Evolutionary conservation across 176 grass and related monocot species (phyloP).

Genomic region (Zoysia japonica): DNA sequence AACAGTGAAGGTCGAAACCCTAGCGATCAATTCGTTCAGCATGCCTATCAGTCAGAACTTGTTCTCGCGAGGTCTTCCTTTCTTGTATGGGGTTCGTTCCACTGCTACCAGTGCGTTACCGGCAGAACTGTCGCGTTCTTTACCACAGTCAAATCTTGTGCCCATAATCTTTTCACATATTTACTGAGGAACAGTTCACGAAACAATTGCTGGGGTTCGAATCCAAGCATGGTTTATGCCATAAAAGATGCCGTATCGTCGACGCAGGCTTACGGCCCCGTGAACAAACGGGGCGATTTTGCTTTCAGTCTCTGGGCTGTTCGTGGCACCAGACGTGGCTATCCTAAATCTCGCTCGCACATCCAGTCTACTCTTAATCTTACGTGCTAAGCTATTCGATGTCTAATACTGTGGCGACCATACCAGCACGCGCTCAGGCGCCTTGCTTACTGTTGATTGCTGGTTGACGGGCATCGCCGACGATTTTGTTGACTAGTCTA

Average conservation of each 20-base stretch:
- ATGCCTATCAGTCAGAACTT: not conserved
- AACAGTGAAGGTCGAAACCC: not conserved
- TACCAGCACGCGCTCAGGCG: not conserved
- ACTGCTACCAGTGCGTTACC: not conserved
- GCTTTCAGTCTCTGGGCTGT: not conserved
- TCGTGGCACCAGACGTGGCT: not conserved
- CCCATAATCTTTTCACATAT: not conserved
- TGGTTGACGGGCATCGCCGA: not conserved
- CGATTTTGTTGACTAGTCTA: not conserved
- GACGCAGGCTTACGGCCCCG: not conserved
- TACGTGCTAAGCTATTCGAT: not conserved
- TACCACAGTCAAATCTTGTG: not conserved
- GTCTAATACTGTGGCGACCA: not conserved
- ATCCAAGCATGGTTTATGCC: not conserved
- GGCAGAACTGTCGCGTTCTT: not conserved
- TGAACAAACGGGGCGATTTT: not conserved
- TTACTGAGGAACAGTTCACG: not conserved
- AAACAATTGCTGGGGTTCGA: not conserved
- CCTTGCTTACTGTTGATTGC: not conserved
- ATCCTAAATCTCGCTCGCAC: not conserved
- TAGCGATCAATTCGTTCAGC: not conserved
- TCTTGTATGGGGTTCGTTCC: not conserved
- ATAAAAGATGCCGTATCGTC: not conserved
- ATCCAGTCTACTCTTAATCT: no score
- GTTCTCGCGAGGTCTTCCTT: no score